phyloP scores from a whole-genome alignment of 2,329 filamentous ascomycete species.

The Diplodia mutila region DNA sequence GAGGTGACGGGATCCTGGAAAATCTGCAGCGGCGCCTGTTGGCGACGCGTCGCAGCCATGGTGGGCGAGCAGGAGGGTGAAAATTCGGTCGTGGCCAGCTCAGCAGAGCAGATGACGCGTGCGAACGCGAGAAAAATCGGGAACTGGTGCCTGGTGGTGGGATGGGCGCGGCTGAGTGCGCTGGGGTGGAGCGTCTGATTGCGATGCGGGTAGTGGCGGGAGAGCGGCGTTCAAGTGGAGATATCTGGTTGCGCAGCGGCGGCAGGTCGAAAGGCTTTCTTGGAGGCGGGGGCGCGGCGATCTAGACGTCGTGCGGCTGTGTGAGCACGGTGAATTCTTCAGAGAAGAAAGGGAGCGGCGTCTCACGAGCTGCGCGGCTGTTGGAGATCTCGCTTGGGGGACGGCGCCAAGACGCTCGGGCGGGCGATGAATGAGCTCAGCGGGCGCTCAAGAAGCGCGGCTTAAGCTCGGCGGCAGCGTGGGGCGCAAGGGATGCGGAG shows the following conservation, averaged over 20 bases:
- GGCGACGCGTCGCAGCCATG: conserved; percentile 62
- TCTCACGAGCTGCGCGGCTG: conserved; percentile 23
- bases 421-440: conserved; percentile 17
- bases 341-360: conserved; percentile 22
- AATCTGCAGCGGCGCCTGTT: conserved; percentile 59
- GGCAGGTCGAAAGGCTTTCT: conserved; percentile 1
- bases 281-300: not conserved
- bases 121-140: conserved; percentile 42
- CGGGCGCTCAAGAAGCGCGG: conserved; percentile 15
- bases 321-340: conserved; percentile 21
- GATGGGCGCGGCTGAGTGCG: conserved; percentile 12
- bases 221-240: conserved; percentile 17
- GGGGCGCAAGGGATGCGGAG: conserved; percentile 12
- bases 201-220: conserved; percentile 19
- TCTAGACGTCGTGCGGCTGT: conserved; percentile 21
- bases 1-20: conserved; percentile 59
- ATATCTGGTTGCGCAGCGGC: not conserved
- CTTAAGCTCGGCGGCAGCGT: conserved; percentile 4
- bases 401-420: conserved; percentile 21
- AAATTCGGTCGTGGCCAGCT: conserved; percentile 37
- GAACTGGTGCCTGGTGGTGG: conserved; percentile 29
- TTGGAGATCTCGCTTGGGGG: conserved; percentile 26
- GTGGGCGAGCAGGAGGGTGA: conserved; percentile 35
- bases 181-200: conserved; percentile 16
- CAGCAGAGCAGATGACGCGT: conserved; percentile 44